Base-by-base conservation (phyloP, 129 eudicot genomes). In the Artemisia argyi region DNA sequence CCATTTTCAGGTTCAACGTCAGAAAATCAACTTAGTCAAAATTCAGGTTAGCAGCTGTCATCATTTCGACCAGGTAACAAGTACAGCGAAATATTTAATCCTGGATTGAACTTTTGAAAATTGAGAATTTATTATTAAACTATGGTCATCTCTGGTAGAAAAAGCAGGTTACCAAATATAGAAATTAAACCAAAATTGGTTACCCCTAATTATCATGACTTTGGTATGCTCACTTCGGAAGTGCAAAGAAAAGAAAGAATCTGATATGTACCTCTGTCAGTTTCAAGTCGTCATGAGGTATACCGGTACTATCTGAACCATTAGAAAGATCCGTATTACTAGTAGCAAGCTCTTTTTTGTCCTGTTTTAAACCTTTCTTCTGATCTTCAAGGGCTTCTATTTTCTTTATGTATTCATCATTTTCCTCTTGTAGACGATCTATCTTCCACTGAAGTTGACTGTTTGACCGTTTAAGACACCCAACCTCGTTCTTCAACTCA, bases 401-500 rank as follows among this genome's bases (percentile, higher is more conserved):
- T 75, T 75, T 83, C 57, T 80, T 78, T 28, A 56, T 26, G 68
- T 55, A 74, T 59, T 78, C 88, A 44, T 85, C 79, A 60, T 78
- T 86, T 73, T 80, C 85, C 72, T 77, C 84, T 78, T 85, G 82
- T 68, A 88, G 80, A 63, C 81, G 72, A 47, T 79, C 81, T 69
- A 83, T 57, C 72, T 83, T 85, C 96, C 79, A 71, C 74, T 80
- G 85, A 3, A 88, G 71, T 85, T 81, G 85, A 68, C 83, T 79
- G 66, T 82, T 85, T 61, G 78, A 70, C 69, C 86, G 81, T 72
- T 83, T 85, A 17, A 81, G 63, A 72, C 76, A 83, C 68, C 86
- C 82, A 51, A 85, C 75, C 63, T 88, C 91, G 65, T 83, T 80
- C 81, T 83, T 88, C 62, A 85, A 80, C 80, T 88, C 87, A 53